phyloP scores from a whole-genome alignment of 805 yeast species.

The Candida railenensis region DNA sequence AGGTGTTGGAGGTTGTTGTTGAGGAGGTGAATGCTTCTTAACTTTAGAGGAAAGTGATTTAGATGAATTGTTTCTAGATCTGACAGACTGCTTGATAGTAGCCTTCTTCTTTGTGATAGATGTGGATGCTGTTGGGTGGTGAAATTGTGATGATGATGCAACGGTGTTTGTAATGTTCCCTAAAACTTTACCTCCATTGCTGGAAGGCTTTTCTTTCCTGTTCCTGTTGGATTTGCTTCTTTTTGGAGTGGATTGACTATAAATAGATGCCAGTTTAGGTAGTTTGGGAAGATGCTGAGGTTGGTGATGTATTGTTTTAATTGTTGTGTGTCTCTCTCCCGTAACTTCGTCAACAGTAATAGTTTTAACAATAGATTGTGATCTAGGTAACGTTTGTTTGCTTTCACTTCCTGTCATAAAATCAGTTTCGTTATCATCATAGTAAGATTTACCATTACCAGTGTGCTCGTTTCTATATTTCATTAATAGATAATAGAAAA shows the following conservation, averaged over 20 bases:
- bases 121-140: slow-evolving; percentile 29
- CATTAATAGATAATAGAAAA: slow-evolving; percentile 71
- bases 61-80: slow-evolving; percentile 22
- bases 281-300: background rate
- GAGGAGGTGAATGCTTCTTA: slow-evolving; percentile 7
- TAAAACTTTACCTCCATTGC: slow-evolving; percentile 13
- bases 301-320: slow-evolving; percentile 17
- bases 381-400: slow-evolving; percentile 35
- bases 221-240: slow-evolving; percentile 15
- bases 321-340: slow-evolving; percentile 23
- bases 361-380: slow-evolving; percentile 41
- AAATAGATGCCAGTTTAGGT: slow-evolving; percentile 19
- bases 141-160: slow-evolving; percentile 10
- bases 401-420: slow-evolving; percentile 20
- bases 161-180: slow-evolving; percentile 34
- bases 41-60: slow-evolving; percentile 10
- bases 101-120: slow-evolving; percentile 36
- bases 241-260: slow-evolving; percentile 10
- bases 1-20: slow-evolving; percentile 10
- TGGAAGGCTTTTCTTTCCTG: slow-evolving; percentile 12
- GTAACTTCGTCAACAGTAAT: slow-evolving; percentile 30
- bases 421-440: slow-evolving; percentile 25
- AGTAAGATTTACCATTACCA: slow-evolving; percentile 13
- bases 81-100: slow-evolving; percentile 22
- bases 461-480: slow-evolving; percentile 72